These are phyloP conservation scores for Diaporthe sp. DNA, from an alignment of 2,329 filamentous ascomycete genomes.

Conservation along the genomic window DNA sequence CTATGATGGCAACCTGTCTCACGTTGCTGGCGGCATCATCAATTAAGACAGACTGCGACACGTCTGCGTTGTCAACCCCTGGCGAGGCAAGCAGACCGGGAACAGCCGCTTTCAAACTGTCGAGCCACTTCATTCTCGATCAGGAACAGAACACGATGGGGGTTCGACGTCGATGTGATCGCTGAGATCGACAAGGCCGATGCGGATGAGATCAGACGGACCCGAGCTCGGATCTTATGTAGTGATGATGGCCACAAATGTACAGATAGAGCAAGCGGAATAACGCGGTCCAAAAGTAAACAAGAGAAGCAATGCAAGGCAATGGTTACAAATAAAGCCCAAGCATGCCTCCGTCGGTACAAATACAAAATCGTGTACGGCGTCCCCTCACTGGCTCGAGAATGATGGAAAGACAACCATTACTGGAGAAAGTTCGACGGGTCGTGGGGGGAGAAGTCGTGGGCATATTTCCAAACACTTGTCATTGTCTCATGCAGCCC, in stretches of 20 bases:
- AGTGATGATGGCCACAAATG: neutral
- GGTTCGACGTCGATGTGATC: neutral
- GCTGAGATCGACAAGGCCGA: neutral
- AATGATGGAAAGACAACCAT: neutral
- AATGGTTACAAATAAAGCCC: neutral
- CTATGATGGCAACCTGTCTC: slow-evolving; percentile 49
- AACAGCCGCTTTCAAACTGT: slow-evolving; percentile 36
- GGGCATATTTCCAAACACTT: slow-evolving; percentile 18
- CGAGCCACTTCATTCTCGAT: slow-evolving; percentile 39
- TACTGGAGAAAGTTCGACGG: neutral
- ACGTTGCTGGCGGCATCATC: slow-evolving; percentile 39
- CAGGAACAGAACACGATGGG: neutral
- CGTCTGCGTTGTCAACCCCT: slow-evolving; percentile 9
- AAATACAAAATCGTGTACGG: neutral
- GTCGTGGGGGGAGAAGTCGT: neutral
- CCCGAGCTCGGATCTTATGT: neutral
- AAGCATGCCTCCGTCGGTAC: neutral
- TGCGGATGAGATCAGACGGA: slow-evolving; percentile 2
- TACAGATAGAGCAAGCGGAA: neutral
- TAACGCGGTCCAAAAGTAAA: neutral
- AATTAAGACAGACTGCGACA: slow-evolving; percentile 22
- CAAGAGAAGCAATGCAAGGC: slow-evolving; percentile 2
- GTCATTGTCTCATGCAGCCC: slow-evolving; percentile 8
- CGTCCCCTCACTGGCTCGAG: slow-evolving; percentile 7
- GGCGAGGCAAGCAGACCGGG: slow-evolving; percentile 36